Percentiles rank a stretch among this genome's conserved stretches.
Conservation (phyloP, 306 rosid genomes). For the Dryas octopetala region DNA sequence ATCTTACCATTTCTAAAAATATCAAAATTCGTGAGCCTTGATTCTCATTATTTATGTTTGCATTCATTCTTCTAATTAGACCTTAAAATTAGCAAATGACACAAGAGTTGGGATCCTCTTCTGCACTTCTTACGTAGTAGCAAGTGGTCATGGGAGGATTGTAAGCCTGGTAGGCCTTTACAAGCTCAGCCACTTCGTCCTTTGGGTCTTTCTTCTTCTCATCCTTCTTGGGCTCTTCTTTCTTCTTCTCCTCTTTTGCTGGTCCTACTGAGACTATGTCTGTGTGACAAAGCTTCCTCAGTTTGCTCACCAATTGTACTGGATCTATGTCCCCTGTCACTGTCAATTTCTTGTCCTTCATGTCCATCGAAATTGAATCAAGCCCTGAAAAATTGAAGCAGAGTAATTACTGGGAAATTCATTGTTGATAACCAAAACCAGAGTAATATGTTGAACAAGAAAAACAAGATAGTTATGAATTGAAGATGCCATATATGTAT, state of each 20-base stretch:
- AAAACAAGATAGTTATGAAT: neutral
- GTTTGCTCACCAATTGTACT: conserved; percentile 43
- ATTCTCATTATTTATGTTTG: conserved; percentile 5
- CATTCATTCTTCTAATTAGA: neutral
- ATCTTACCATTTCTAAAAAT: neutral
- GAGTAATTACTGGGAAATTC: too few relatives aligned
- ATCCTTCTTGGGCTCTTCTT: conserved; percentile 45
- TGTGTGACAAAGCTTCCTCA: conserved; percentile 54
- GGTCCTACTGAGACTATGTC: conserved; percentile 72
- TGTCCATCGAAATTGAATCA: conserved; percentile 62
- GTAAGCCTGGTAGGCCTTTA: conserved; percentile 4
- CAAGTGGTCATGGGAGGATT: conserved; percentile 20
- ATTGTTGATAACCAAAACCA: neutral
- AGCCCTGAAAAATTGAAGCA: conserved; percentile 46
- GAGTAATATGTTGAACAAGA: neutral
- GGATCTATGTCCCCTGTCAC: conserved; percentile 68
- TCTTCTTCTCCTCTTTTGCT: conserved; percentile 64
- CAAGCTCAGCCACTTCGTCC: conserved; percentile 25
- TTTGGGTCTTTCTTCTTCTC: conserved; percentile 40
- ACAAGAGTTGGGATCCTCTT: conserved; percentile 69
- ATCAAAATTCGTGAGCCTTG: neutral
- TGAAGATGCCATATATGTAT: too few relatives aligned
- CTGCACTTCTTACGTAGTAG: conserved; percentile 34
- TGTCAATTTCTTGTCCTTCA: conserved; percentile 67
- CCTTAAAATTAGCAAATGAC: conserved; percentile 50